A percentile compares a stretch with the other conserved stretches of the same genome.
Conservation (phyloP, 345 rosid genomes). For the Eucalyptus curtisii region DNA sequence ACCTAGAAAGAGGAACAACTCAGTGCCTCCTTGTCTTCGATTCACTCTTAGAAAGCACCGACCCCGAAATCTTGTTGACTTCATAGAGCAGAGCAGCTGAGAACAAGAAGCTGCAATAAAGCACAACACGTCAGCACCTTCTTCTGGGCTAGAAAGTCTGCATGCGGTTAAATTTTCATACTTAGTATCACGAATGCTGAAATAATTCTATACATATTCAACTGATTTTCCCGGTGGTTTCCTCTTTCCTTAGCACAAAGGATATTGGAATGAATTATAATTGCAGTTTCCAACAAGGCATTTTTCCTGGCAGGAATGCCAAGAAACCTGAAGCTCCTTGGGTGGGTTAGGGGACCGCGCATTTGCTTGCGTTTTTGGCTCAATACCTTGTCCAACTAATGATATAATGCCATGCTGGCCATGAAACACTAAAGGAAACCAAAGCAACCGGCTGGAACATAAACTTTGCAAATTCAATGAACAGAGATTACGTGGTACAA, state of each 20-base stretch:
- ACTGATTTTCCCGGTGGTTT: background rate
- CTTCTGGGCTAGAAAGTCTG: background rate
- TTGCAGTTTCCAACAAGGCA: background rate
- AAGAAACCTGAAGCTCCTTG: background rate
- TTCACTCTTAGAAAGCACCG: constrained; percentile 26
- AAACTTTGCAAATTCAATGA: background rate
- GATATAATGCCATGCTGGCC: background rate
- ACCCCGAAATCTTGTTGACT: constrained; percentile 66
- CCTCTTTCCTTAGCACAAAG: background rate
- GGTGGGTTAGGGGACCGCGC: background rate
- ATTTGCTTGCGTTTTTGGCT: background rate
- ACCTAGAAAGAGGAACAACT: background rate
- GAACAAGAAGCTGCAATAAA: constrained; percentile 69
- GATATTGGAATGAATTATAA: background rate
- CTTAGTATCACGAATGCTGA: background rate
- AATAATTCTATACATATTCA: background rate
- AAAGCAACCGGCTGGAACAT: background rate
- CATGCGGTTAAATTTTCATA: background rate
- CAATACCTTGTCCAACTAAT: background rate
- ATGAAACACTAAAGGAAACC: background rate
- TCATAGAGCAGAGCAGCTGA: constrained; percentile 62
- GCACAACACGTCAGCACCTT: background rate
- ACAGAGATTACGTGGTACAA: background rate
- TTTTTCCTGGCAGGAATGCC: background rate
- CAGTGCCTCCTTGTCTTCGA: constrained; percentile 51